phyloP scores from a whole-genome alignment of 2,329 filamentous ascomycete species.

The Calonectria leucothoes region DNA sequence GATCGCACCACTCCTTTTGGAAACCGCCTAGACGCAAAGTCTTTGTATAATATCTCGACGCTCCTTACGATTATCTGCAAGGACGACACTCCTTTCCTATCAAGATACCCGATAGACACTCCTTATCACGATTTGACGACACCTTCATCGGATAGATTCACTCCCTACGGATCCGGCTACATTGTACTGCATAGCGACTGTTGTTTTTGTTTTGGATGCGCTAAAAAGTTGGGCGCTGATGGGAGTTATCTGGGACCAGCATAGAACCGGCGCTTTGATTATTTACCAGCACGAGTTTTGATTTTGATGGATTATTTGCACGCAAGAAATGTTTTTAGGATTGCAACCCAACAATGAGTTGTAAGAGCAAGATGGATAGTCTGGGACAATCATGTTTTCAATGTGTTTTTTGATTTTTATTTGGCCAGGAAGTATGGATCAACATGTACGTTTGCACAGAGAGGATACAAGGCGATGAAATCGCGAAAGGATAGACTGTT shows the following conservation, averaged over 20 bases:
- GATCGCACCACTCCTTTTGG: constrained; percentile 46
- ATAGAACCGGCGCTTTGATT: constrained; percentile 39
- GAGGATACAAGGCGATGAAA: constrained; percentile 10
- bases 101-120: constrained; percentile 51
- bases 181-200: constrained; percentile 68
- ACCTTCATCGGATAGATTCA: constrained; percentile 54
- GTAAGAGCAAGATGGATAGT: constrained; percentile 13
- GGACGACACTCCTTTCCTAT: constrained; percentile 47
- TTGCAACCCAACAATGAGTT: constrained; percentile 27
- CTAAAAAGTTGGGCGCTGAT: constrained; percentile 42
- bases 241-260: constrained; percentile 34
- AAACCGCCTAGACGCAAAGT: constrained; percentile 39
- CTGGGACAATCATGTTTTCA: constrained; percentile 18
- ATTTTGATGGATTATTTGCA: constrained; percentile 23
- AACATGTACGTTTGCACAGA: constrained; percentile 24
- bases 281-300: constrained; percentile 23
- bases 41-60: constrained; percentile 45
- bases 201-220: constrained; percentile 47
- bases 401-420: constrained; percentile 20
- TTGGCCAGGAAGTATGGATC: constrained; percentile 8
- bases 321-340: constrained; percentile 23
- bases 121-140: constrained; percentile 52
- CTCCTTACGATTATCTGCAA: constrained; percentile 47
- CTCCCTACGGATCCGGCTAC: constrained; percentile 57
- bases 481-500: constrained; percentile 25